These are phyloP conservation scores for Pythium chondricola DNA, from an alignment of 352 stramenopile species.

Conservation along the genomic window DNA sequence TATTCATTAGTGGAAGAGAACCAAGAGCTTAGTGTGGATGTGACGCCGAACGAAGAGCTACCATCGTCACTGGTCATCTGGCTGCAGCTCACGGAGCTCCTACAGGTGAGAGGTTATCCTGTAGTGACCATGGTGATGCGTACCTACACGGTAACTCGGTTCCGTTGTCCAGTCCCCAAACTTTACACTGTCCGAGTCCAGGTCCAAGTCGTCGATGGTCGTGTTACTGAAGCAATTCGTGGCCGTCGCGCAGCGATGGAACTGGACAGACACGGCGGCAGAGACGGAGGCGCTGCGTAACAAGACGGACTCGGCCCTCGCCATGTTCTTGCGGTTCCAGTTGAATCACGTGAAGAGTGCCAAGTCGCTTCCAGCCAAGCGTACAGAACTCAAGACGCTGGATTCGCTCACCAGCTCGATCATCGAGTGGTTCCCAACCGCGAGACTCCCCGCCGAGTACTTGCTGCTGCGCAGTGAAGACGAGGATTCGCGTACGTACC, in stretches of 20 bases:
- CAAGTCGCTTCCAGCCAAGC: slow-evolving; percentile 19
- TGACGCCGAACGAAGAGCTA: slow-evolving; percentile 61
- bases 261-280: slow-evolving; percentile 13
- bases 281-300: slow-evolving; percentile 6
- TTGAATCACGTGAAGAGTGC: slow-evolving; percentile 44
- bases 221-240: slow-evolving; percentile 49
- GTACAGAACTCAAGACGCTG: slow-evolving; percentile 33
- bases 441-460: slow-evolving; percentile 59
- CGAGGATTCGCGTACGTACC: slow-evolving; percentile 49
- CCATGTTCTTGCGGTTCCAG: slow-evolving; percentile 67
- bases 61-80: slow-evolving; percentile 53
- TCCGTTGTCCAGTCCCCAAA: slow-evolving; percentile 31
- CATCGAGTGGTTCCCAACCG: slow-evolving; percentile 46
- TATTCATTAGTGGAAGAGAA: slow-evolving; percentile 51
- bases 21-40: slow-evolving; percentile 30
- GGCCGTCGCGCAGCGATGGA: slow-evolving; percentile 20
- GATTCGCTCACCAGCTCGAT: slow-evolving; percentile 44
- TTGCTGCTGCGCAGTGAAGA: slow-evolving; percentile 73
- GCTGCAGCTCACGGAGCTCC: slow-evolving; percentile 64
- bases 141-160: not conserved
- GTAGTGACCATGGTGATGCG: not conserved
- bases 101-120: slow-evolving; percentile 39
- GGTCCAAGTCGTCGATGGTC: slow-evolving; percentile 21
- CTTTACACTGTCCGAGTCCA: slow-evolving; percentile 53
- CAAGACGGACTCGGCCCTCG: slow-evolving; percentile 43